phyloP scores from a whole-genome alignment of 164 flowering plant genomes.

The Buxus sempervirens region DNA sequence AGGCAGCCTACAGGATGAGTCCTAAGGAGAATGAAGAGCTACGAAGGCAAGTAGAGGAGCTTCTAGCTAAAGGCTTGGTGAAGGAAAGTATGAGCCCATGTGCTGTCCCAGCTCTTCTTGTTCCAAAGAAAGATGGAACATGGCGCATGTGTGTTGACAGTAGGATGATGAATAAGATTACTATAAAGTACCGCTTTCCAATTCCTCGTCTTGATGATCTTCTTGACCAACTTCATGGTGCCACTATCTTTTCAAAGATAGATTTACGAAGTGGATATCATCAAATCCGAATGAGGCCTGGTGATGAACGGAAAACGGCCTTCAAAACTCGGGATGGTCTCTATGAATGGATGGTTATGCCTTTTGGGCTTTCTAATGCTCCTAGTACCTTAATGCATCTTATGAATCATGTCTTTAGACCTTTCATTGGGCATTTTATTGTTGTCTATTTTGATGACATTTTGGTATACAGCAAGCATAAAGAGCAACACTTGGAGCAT shows the following conservation, averaged over 20 bases:
- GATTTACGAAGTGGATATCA: not conserved
- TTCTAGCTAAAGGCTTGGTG: not conserved
- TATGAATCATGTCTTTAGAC: not conserved
- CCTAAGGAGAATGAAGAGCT: slow-evolving; percentile 1
- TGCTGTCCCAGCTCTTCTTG: not conserved
- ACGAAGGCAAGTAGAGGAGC: not conserved
- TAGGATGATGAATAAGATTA: slow-evolving; percentile 11
- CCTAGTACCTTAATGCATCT: not conserved
- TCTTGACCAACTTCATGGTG: slow-evolving; percentile 5
- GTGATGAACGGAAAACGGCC: not conserved
- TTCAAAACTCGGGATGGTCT: not conserved
- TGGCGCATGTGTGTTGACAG: slow-evolving; percentile 17
- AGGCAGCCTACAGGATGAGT: slow-evolving; percentile 1
- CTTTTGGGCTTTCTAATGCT: not conserved
- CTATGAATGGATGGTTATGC: not conserved
- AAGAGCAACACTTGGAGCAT: slow-evolving; percentile 3
- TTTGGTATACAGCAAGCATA: not conserved
- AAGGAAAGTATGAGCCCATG: slow-evolving; percentile 3
- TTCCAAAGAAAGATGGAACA: slow-evolving; percentile 15
- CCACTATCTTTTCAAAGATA: too few relatives aligned
- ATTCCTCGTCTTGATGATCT: slow-evolving; percentile 15
- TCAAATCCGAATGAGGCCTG: not conserved
- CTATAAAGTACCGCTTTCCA: slow-evolving; percentile 10
- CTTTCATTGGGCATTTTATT: slow-evolving; percentile 4
- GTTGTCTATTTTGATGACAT: slow-evolving; percentile 16